Evolutionary conservation across 768 basidiomycete genomes (phyloP).

Genomic region (Xanthoconium stramineum): DNA sequence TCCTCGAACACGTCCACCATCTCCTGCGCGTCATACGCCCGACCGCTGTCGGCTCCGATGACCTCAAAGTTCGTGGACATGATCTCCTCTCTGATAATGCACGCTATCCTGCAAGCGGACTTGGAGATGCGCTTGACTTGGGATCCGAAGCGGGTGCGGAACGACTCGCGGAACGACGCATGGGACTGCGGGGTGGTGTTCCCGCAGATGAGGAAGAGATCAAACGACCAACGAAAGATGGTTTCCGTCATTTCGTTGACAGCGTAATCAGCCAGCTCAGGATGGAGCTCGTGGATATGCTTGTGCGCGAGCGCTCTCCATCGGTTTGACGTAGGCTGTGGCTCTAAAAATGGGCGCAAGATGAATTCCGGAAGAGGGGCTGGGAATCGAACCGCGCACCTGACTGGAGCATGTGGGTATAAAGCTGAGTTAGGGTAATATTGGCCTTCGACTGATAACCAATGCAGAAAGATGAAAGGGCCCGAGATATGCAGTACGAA

Average conservation of each 20-base stretch:
- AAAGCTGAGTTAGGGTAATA: conserved; percentile 58
- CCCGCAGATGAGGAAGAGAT: conserved; percentile 64
- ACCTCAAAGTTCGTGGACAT: conserved; percentile 77
- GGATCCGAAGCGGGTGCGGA: conserved; percentile 50
- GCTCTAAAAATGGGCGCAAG: conserved; percentile 41
- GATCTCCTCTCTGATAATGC: conserved; percentile 68
- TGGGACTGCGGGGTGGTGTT: conserved; percentile 43
- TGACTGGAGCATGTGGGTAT: conserved; percentile 52
- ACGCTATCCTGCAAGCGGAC: conserved; percentile 59
- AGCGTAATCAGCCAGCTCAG: conserved; percentile 62
- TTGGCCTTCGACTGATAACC: conserved; percentile 72
- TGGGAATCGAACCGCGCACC: conserved; percentile 35
- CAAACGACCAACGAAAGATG: conserved; percentile 67
- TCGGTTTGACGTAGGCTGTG: conserved; percentile 73
- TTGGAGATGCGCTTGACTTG: conserved; percentile 67
- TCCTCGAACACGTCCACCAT: conserved; percentile 67
- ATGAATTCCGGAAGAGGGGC: conserved; percentile 14
- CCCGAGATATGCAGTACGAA: conserved; percentile 61
- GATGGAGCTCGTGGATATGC: conserved; percentile 65
- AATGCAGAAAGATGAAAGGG: conserved; percentile 68
- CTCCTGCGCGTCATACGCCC: conserved; percentile 43
- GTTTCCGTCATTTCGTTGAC: conserved; percentile 71
- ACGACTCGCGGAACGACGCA: conserved; percentile 36
- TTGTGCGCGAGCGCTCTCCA: conserved; percentile 74
- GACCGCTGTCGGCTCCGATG: conserved; percentile 54